phyloP scores from a whole-genome alignment of 176 grass and related monocot species.

The Musa troglodytarum region DNA sequence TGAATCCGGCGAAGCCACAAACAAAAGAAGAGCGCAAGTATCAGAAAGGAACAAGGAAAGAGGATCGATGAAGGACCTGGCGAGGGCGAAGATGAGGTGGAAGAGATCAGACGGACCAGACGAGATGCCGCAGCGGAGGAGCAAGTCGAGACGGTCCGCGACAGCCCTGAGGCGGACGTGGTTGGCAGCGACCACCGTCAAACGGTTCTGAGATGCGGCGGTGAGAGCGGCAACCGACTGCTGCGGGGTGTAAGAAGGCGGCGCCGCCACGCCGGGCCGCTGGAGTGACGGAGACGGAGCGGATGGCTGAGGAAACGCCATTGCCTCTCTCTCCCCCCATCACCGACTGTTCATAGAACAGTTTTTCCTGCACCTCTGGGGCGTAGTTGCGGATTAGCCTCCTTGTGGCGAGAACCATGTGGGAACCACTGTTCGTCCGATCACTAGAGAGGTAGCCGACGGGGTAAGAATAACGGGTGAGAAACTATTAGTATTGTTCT shows the following conservation, averaged over 20 bases:
- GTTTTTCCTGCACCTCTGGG: no score
- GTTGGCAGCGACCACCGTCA: slow-evolving; percentile 18
- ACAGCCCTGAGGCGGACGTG: slow-evolving; percentile 15
- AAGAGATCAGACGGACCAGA: slow-evolving; percentile 12
- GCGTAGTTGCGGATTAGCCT: no score
- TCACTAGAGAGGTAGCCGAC: no score
- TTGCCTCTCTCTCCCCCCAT: background rate
- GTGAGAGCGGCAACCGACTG: background rate
- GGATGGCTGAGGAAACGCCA: background rate
- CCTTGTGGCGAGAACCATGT: no score
- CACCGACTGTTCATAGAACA: no score
- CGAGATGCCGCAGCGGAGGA: slow-evolving; percentile 9
- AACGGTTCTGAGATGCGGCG: background rate
- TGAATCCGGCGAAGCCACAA: background rate
- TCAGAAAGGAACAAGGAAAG: background rate
- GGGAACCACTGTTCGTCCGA: no score
- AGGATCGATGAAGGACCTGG: slow-evolving; percentile 14
- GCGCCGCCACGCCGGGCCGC: background rate
- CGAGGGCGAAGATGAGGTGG: slow-evolving; percentile 33
- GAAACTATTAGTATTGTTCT: no score
- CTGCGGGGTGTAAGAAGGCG: background rate
- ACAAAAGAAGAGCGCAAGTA: background rate
- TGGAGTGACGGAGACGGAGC: background rate
- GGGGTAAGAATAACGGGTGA: no score
- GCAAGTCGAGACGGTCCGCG: slow-evolving; percentile 14